These are phyloP conservation scores for Warburgia ugandensis DNA, from an alignment of 164 flowering plant genomes.

Conservation along the genomic window DNA sequence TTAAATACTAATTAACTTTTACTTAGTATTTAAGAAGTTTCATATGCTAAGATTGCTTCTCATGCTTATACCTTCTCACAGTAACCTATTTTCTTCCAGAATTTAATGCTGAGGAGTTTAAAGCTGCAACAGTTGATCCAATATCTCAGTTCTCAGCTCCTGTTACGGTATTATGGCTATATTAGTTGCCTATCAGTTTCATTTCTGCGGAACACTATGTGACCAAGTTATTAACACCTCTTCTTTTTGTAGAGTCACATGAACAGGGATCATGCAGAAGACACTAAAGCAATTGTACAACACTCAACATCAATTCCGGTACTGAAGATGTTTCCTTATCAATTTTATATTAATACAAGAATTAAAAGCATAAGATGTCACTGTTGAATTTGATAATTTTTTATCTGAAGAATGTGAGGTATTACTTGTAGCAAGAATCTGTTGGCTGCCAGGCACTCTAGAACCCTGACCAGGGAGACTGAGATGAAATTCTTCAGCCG, in stretches of 20 bases:
- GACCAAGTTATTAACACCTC: neutral
- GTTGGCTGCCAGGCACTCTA: too few species aligned
- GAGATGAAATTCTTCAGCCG: too few species aligned
- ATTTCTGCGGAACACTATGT: constrained; percentile 3
- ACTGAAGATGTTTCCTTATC: constrained; percentile 5
- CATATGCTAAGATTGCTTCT: neutral
- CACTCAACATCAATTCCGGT: constrained; percentile 74
- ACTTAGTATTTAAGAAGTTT: too few species aligned
- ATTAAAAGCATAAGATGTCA: neutral
- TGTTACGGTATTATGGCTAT: constrained; percentile 45
- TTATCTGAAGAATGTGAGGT: neutral
- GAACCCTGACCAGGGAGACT: too few species aligned
- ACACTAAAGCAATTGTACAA: constrained; percentile 77
- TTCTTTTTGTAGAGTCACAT: constrained; percentile 64
- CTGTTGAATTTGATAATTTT: too few species aligned
- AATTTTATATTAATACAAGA: neutral
- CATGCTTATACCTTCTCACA: neutral
- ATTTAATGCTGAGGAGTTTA: constrained; percentile 50
- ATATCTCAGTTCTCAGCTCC: constrained; percentile 84
- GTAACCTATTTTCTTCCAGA: constrained; percentile 32
- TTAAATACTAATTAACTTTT: too few species aligned
- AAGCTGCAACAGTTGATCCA: constrained; percentile 77
- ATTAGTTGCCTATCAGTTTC: neutral
- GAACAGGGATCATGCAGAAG: constrained; percentile 92
- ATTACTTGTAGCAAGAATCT: neutral